Percentiles rank a stretch among this genome's conserved stretches.
phyloP scores from a whole-genome alignment of 169 alveolate genomes.

The Plasmodium adleri region DNA sequence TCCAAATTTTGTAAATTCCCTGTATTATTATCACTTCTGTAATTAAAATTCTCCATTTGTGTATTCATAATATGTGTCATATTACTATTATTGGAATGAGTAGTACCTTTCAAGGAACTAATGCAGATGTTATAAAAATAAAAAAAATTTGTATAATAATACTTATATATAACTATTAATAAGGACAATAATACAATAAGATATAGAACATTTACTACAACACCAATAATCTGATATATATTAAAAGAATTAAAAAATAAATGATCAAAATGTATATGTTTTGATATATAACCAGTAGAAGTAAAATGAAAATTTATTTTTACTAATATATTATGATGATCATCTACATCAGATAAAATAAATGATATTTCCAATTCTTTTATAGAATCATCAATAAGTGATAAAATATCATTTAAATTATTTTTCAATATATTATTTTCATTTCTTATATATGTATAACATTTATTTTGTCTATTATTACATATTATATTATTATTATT shows the following conservation, averaged over 20 bases:
- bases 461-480: slow-evolving; percentile 13
- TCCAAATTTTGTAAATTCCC: neutral
- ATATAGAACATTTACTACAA: slow-evolving; percentile 33
- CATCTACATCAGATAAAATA: slow-evolving; percentile 48
- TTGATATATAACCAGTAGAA: slow-evolving; percentile 60
- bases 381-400: slow-evolving; percentile 40
- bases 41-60: too few species aligned
- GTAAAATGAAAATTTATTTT: slow-evolving; percentile 37
- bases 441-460: slow-evolving; percentile 24
- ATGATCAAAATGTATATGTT: slow-evolving; percentile 59
- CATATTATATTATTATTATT: slow-evolving; percentile 21
- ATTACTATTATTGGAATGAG: too few species aligned
- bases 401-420: slow-evolving; percentile 11
- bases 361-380: slow-evolving; percentile 42
- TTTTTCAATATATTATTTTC: slow-evolving; percentile 8
- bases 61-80: too few species aligned
- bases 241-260: slow-evolving; percentile 69
- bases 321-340: slow-evolving; percentile 41
- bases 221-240: slow-evolving; percentile 44
- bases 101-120: neutral
- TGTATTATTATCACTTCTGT: too few species aligned
- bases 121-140: slow-evolving; percentile 25
- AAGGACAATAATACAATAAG: slow-evolving; percentile 9
- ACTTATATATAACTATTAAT: slow-evolving; percentile 27
- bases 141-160: slow-evolving; percentile 23